Conservation (phyloP, 2,329 filamentous ascomycete genomes). For the Metarhizium sp. region DNA sequence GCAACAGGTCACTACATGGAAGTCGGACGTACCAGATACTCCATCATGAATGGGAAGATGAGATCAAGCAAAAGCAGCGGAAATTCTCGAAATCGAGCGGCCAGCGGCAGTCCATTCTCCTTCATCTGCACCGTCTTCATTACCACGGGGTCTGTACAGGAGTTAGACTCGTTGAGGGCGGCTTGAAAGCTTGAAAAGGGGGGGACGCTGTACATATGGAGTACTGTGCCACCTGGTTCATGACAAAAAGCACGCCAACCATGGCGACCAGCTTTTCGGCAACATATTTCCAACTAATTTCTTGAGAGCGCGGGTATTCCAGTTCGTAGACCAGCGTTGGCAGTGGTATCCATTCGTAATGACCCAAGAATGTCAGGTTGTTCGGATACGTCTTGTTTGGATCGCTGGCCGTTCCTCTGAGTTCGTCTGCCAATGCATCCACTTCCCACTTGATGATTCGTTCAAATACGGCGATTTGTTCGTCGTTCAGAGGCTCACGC, state of each 20-base stretch:
- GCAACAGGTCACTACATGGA: not conserved
- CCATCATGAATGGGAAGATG: conserved; percentile 70
- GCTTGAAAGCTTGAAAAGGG: too few relatives aligned
- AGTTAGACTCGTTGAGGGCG: conserved; percentile 3
- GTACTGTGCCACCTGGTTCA: conserved; percentile 69
- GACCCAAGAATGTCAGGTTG: conserved; percentile 56
- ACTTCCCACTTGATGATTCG: conserved; percentile 59
- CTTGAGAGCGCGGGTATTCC: conserved; percentile 60
- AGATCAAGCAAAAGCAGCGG: conserved; percentile 69
- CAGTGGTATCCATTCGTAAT: conserved; percentile 64
- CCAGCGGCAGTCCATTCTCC: conserved; percentile 51
- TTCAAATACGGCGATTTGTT: conserved; percentile 55
- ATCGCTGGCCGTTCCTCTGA: conserved; percentile 51
- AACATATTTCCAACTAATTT: conserved; percentile 66
- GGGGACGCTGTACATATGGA: conserved; percentile 46
- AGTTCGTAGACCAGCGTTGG: conserved; percentile 74
- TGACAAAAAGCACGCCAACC: conserved; percentile 64
- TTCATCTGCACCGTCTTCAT: conserved; percentile 58
- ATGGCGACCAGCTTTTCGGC: conserved; percentile 62
- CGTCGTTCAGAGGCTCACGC: conserved; percentile 46
- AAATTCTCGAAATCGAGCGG: conserved; percentile 54
- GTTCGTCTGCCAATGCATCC: conserved; percentile 53
- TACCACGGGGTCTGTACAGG: conserved; percentile 52
- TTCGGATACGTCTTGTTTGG: conserved; percentile 49
- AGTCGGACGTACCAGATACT: conserved; percentile 46